phyloP scores from a whole-genome alignment of 495 filamentous ascomycete genomes.

The Sordaria brevicollis region DNA sequence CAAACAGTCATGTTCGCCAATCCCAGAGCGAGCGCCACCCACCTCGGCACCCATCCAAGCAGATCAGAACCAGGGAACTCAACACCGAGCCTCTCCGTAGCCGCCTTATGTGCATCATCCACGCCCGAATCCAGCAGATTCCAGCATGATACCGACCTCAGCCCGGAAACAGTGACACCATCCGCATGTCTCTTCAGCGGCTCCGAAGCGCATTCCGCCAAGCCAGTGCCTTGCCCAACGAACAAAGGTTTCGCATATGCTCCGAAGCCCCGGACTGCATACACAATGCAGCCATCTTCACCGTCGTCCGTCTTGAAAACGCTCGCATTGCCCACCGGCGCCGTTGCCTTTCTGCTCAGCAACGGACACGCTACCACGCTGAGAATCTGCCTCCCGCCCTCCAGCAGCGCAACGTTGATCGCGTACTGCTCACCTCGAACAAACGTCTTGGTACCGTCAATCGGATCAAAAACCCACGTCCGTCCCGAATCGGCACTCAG shows the following conservation, averaged over 20 bases:
- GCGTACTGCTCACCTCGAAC: slow-evolving; percentile 52
- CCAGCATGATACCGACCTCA: slow-evolving; percentile 30
- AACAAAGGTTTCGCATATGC: slow-evolving; percentile 40
- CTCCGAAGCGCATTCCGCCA: slow-evolving; percentile 1
- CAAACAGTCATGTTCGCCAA: slow-evolving; percentile 52
- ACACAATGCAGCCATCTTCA: slow-evolving; percentile 33
- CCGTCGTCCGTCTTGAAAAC: slow-evolving; percentile 38
- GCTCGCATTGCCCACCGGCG: slow-evolving; percentile 25
- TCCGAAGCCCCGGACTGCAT: slow-evolving; percentile 46
- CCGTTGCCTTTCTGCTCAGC: slow-evolving; percentile 31
- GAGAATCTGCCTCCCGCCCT: slow-evolving; percentile 25
- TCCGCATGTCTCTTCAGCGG: slow-evolving; percentile 17
- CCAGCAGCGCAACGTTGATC: slow-evolving; percentile 35
- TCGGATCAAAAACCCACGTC: slow-evolving; percentile 61
- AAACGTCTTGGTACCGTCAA: slow-evolving; percentile 62
- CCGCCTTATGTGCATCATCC: slow-evolving; percentile 31
- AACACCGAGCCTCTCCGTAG: slow-evolving; percentile 38
- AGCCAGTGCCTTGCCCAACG: slow-evolving; percentile 1
- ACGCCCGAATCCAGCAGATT: slow-evolving; percentile 30
- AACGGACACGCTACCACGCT: slow-evolving; percentile 47
- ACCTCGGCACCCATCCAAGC: slow-evolving; percentile 55
- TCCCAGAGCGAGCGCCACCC: slow-evolving; percentile 49
- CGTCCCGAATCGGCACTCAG: slow-evolving; percentile 18
- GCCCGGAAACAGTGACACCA: slow-evolving; percentile 20
- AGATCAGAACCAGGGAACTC: slow-evolving; percentile 45